These are phyloP conservation scores for Jaapia argillacea DNA, from an alignment of 768 basidiomycete genomes.

Conservation along the genomic window DNA sequence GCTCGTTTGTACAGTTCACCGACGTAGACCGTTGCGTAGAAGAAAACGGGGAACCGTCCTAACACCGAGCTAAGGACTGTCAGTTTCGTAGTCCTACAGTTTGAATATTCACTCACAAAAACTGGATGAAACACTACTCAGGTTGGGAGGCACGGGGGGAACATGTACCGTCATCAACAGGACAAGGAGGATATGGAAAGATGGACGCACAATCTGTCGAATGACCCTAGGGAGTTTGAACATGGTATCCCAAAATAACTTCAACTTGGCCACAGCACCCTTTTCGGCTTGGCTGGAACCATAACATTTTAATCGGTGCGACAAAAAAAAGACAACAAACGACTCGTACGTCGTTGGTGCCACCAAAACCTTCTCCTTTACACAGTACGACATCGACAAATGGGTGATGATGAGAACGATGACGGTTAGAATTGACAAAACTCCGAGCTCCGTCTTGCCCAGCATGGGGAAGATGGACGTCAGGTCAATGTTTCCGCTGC, in stretches of 20 bases:
- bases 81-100: not conserved
- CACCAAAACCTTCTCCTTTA: conserved; percentile 70
- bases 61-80: conserved; percentile 54
- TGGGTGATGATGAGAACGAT: conserved; percentile 61
- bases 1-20: conserved; percentile 72
- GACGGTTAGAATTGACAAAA: conserved; percentile 67
- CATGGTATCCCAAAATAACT: conserved; percentile 32
- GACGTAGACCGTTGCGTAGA: conserved; percentile 82
- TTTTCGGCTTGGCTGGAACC: too few species aligned
- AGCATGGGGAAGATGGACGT: conserved; percentile 60
- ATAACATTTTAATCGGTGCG: not conserved
- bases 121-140: conserved; percentile 63
- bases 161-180: not conserved
- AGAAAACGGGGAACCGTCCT: conserved; percentile 88
- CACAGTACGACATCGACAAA: conserved; percentile 41
- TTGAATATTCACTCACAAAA: conserved; percentile 46
- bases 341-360: conserved; percentile 22
- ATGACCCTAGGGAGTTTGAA: conserved; percentile 33
- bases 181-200: not conserved
- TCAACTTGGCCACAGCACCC: too few species aligned
- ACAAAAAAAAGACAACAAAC: not conserved
- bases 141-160: too few species aligned
- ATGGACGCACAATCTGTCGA: conserved; percentile 30
- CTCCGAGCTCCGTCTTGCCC: conserved; percentile 72
- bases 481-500: conserved; percentile 75